Conservation (phyloP, 164 flowering plant genomes). For the Sextonia rubra region DNA sequence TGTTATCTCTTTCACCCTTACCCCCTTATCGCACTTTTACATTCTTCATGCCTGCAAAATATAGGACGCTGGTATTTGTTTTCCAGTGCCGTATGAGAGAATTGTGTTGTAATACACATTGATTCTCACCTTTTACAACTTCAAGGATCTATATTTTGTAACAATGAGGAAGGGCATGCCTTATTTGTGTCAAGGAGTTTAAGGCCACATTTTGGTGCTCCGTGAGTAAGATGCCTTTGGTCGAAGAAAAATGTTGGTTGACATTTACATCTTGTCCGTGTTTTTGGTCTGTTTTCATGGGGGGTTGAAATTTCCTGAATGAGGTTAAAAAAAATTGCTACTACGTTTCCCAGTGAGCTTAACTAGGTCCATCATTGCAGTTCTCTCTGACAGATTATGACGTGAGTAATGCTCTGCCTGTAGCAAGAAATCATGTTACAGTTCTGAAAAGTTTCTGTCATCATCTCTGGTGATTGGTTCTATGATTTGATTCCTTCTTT, state of each 20-base stretch:
- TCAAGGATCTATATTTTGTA: neutral
- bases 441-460: neutral
- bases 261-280: too few species aligned
- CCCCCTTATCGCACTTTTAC: neutral
- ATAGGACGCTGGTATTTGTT: neutral
- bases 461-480: slow-evolving; percentile 8
- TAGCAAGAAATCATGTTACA: slow-evolving; percentile 2
- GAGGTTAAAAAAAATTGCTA: too few species aligned
- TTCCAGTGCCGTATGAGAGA: neutral
- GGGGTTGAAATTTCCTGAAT: too few species aligned
- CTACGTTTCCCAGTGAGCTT: neutral
- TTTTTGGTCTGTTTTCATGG: too few species aligned
- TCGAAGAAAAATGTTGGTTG: too few species aligned
- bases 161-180: neutral
- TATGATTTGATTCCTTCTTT: slow-evolving; percentile 2
- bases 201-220: neutral
- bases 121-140: neutral
- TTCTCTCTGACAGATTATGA: neutral
- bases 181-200: neutral
- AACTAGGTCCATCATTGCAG: neutral
- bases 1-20: neutral
- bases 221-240: too few species aligned
- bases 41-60: neutral
- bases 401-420: neutral
- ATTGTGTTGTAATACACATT: neutral